Conservation (phyloP, 805 yeast genomes). For the Ogataea chonburiensis region DNA sequence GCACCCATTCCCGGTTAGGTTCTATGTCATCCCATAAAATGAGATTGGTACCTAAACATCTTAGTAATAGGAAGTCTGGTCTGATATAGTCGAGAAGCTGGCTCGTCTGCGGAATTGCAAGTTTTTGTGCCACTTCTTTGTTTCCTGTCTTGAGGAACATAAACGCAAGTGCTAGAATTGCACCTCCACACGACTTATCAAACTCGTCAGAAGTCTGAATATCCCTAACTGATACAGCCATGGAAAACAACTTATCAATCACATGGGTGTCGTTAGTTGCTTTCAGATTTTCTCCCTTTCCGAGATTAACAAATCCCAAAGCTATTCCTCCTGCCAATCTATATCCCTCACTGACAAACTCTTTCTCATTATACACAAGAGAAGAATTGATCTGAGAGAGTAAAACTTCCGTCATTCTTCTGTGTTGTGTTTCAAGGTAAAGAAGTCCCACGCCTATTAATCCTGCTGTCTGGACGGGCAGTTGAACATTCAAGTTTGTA, state of each 20-base stretch:
- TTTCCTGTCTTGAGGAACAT: slow-evolving; percentile 71
- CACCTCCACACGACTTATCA: slow-evolving; percentile 71
- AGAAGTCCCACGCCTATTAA: slow-evolving; percentile 85
- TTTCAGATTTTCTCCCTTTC: slow-evolving; percentile 62
- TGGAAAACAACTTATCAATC: slow-evolving; percentile 55
- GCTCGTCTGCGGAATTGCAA: slow-evolving; percentile 58
- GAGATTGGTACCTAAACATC: slow-evolving; percentile 62
- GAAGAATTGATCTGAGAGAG: slow-evolving; percentile 64
- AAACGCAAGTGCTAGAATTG: slow-evolving; percentile 71
- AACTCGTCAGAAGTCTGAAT: slow-evolving; percentile 55
- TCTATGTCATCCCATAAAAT: slow-evolving; percentile 72
- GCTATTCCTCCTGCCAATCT: slow-evolving; percentile 86
- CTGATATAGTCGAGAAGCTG: slow-evolving; percentile 66
- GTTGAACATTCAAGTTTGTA: slow-evolving; percentile 79
- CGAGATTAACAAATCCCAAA: slow-evolving; percentile 79
- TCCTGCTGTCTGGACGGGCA: slow-evolving; percentile 88
- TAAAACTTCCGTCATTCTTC: slow-evolving; percentile 81
- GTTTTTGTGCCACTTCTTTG: slow-evolving; percentile 54
- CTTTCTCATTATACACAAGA: slow-evolving; percentile 53
- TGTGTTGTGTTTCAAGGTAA: slow-evolving; percentile 72
- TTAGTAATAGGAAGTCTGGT: slow-evolving; percentile 71
- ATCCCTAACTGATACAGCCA: slow-evolving; percentile 62
- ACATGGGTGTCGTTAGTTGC: slow-evolving; percentile 55
- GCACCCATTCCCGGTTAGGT: slow-evolving; percentile 52
- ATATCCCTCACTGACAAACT: slow-evolving; percentile 71